Conservation (phyloP, 2,329 filamentous ascomycete genomes). For the Elsinoe fawcettii region DNA sequence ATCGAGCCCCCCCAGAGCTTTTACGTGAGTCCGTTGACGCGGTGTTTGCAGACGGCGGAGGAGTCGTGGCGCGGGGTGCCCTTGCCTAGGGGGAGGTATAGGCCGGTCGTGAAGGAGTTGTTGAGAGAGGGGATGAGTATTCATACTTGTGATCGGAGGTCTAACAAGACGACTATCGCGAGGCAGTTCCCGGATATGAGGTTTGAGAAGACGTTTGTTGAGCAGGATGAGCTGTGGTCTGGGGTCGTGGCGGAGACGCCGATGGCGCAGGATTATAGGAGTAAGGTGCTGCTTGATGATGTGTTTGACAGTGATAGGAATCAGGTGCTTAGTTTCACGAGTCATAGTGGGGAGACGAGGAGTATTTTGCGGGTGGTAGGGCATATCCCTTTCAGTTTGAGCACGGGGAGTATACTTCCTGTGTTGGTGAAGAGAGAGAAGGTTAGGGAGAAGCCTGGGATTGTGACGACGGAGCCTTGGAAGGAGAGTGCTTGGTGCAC, state of each 20-base stretch:
- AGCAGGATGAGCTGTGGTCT: constrained; percentile 50
- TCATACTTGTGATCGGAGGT: constrained; percentile 60
- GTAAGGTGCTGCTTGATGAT: constrained; percentile 47
- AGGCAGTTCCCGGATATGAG: constrained; percentile 45
- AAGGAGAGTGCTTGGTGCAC: constrained; percentile 30
- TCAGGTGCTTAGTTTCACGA: constrained; percentile 54
- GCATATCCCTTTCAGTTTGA: constrained; percentile 54
- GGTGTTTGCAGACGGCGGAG: constrained; percentile 57
- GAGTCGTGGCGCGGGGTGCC: constrained; percentile 52
- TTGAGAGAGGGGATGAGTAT: constrained; percentile 59
- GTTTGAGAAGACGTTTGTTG: constrained; percentile 55
- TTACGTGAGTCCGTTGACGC: constrained; percentile 56
- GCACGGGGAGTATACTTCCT: constrained; percentile 61
- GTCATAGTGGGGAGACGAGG: constrained; percentile 52
- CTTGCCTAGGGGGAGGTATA: constrained; percentile 48
- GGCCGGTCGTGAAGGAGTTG: constrained; percentile 56
- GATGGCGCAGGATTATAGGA: constrained; percentile 45
- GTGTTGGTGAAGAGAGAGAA: constrained; percentile 56
- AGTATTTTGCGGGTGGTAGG: constrained; percentile 48
- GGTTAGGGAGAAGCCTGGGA: constrained; percentile 26
- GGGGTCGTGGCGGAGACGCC: constrained; percentile 44
- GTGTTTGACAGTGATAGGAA: constrained; percentile 47
- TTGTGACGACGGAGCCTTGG: constrained; percentile 27
- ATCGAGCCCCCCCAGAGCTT: constrained; percentile 57
- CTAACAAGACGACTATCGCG: constrained; percentile 48